Evolutionary conservation across 768 basidiomycete species (phyloP), one percentile per base, ranked within the genome.

Genomic region (Boletus patriciae): DNA sequence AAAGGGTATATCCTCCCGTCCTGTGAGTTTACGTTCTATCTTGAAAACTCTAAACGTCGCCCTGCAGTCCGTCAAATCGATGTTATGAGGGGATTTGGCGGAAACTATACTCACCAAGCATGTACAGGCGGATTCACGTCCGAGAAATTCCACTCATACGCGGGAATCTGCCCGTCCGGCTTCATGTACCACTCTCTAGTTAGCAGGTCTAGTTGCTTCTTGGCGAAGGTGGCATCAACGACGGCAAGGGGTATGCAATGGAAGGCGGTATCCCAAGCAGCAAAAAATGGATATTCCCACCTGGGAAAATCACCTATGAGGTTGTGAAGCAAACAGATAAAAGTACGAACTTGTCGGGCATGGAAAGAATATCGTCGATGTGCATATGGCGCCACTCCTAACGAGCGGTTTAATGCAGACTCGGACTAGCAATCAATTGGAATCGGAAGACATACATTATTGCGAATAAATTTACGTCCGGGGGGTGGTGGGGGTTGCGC

Each of bases 171-270:
- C 36, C 97, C 97, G 70, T 98, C 96, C 1, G 97, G 97, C 71
- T 97, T 97, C 90, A 93, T 92, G 75, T 98, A 99, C 97, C 97
- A 99, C 74, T 99, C 97, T 54, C 97, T 82, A 3, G 96, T 98
- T 66, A 99, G 81, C 57, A 98, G 70, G 71, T 98, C 96, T 36
- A 99, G 82, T 71, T 99, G 97, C 71, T 96, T 95, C 79, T 99
- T 99, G 23, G 97, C 95, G 66, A 97, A 98, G 1, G 85, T 78
- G 2, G 97, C 88, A 68, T 99, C 97, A 31, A 99, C 90, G 60
- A 98, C 84, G 12, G 97, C 97, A 15, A 99, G 83, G 0, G 97
- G 97, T 62, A 99, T 94, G 66, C 96, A 98, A 69, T 99, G 97
- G 80, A 99, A 99, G n/a, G 97, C 97, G 0, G 90, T 94, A 70